Evolutionary conservation across 2,329 filamentous ascomycete species (phyloP), one percentile per base, ranked within the genome.

Genomic region (Aspergillus proliferans): DNA sequence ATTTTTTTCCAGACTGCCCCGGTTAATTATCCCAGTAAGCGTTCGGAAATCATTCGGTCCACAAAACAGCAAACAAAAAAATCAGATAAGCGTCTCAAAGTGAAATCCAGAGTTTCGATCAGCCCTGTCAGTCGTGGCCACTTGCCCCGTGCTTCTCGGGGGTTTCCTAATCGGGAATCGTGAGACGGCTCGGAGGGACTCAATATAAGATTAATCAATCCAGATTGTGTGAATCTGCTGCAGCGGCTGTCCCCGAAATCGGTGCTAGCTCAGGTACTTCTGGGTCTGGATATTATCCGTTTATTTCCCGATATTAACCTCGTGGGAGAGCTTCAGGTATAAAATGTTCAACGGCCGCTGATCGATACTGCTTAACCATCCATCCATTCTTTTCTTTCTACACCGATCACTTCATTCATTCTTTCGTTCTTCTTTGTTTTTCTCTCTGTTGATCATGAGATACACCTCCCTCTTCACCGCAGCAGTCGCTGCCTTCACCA

Each of bases 371-470:
- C 18, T 43, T 19, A 43, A 19, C 10, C 45, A 36, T 18, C 14
- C 30, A 40, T 45, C 40, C 46, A 9, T 47, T 43, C 43, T 43
- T 48, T 48, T 28, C 36, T 42, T 30, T 22, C 33, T 44, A 33
- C 40, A 33, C 33, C 1, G 6, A 8, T 12, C 14, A 15, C 10
- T 33, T 34, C 33, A 44, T 42, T 6, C 40, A 30, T 45, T 18
- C 22, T 40, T 48, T 26, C 34, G 28, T 43, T 47, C 8, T 14
- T 36, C 44, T 26, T 46, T 43, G 30, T 49, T 42, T 48, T 48
- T 46, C 39, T 45, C 6, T 51, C 45, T 45, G 34, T 48, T 49
- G 47, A 54, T 12, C 38, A 58, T 58, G 56, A 58, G 54, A 47
- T 48, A 53, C 41, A 15, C 47, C 38, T 51, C 51, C 38, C 34